Percentiles rank a stretch among this genome's conserved stretches.
phyloP scores from a whole-genome alignment of 331 rosid genomes.

The Quercus tomentella region DNA sequence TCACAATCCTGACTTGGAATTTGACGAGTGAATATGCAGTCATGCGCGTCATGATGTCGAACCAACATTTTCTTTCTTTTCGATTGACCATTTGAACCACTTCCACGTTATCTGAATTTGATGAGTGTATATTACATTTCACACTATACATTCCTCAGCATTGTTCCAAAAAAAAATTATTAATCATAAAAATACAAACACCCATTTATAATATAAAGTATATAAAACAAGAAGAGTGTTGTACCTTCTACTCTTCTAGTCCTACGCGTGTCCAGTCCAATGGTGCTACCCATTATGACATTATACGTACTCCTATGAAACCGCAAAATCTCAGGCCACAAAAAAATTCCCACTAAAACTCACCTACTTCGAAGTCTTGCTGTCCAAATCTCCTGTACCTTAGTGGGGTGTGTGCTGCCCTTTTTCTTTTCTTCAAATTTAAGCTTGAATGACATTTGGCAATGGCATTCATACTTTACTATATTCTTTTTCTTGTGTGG shows the following conservation, averaged over 20 bases:
- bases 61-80: no score
- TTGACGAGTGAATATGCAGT: no score
- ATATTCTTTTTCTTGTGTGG: not conserved
- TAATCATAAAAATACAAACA: not conserved
- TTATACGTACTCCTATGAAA: not conserved
- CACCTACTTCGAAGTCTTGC: slow-evolving; percentile 24
- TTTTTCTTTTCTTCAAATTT: slow-evolving; percentile 23
- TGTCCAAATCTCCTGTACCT: slow-evolving; percentile 3
- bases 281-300: no score
- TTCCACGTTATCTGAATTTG: no score
- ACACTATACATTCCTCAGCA: not conserved
- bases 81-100: no score
- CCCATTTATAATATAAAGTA: not conserved
- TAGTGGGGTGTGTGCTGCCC: slow-evolving; percentile 7
- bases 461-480: not conserved
- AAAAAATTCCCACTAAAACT: slow-evolving; percentile 34
- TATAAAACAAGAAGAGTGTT: not conserved
- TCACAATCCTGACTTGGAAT: no score
- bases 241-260: not conserved
- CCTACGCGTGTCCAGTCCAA: not conserved
- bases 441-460: slow-evolving; percentile 43
- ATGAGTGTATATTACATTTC: no score
- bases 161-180: not conserved
- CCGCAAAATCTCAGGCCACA: slow-evolving; percentile 16
- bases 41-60: no score